Evolutionary conservation across 192 early-diverging fungal genomes (phyloP), one percentile per base, ranked within the genome.

Genomic region (Backusella liffmaniae): DNA sequence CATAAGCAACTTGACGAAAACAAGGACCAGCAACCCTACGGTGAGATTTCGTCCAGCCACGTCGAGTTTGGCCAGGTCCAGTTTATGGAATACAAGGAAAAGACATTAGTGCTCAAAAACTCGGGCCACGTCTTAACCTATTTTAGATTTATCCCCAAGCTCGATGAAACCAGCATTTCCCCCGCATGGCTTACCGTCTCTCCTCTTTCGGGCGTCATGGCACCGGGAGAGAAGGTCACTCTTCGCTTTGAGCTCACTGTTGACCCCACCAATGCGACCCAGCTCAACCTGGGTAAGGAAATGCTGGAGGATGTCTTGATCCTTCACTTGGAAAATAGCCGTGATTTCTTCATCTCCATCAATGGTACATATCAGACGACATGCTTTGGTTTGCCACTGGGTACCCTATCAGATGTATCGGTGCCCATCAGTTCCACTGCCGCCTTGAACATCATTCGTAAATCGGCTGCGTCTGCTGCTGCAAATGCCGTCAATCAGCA

Each of bases 301-400:
- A 81, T 88, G 7, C 77, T 94, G 37, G 86, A 88, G 6, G 92
- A 96, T 73, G 93, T 91, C 72, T 77, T 97, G n/a, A 89, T 98
- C 29, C 75, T 98, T 16, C 93, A 93, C 73, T 79, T 93, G 66
- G 90, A 93, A 65, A 89, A 92, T 35, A 92, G 94, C 12, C 92
- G 92, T 41, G 96, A 98, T 70, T 91, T 90, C 70, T 98, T 98
- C 80, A 83, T 98, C 10, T 82, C 89, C 5, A 86, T 96, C 8
- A 81, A 84, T 21, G 97, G 92, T 29, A 77, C 78, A 0, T 97
- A 95, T 80, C 73, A 86, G 36, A 82, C 86, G 2, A 93, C 93
- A 5, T 93, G 92, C 77, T 95, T 93, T 81, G 95, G 94, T 4
- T 88, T 86, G 76, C 84, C 81, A 0, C 72, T 98, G 35, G 91